phyloP scores from a whole-genome alignment of 306 rosid species.

The Quercus variabilis region DNA sequence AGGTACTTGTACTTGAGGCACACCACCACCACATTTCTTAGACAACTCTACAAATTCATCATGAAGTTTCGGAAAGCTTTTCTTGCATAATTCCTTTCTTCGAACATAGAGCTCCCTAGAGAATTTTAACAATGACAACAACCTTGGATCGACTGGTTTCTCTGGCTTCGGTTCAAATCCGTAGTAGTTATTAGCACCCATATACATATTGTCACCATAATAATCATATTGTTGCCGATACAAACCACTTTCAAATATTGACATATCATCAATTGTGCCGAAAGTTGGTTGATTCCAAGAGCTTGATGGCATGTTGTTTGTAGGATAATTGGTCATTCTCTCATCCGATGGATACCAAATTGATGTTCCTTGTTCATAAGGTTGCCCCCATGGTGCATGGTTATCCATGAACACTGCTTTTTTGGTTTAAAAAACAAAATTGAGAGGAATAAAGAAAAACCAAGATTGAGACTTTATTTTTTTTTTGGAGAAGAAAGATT shows the following conservation, averaged over 20 bases:
- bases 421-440: too few relatives aligned
- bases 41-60: slow-evolving; percentile 22
- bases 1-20: background rate
- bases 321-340: background rate
- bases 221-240: slow-evolving; percentile 6
- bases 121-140: slow-evolving; percentile 33
- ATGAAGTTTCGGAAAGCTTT: slow-evolving; percentile 21
- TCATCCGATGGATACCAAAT: background rate
- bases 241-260: slow-evolving; percentile 21
- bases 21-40: slow-evolving; percentile 5
- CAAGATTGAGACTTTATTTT: background rate
- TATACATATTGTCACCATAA: background rate
- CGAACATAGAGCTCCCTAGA: slow-evolving; percentile 37
- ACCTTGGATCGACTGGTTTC: slow-evolving; percentile 27
- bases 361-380: background rate
- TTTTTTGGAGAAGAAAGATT: background rate
- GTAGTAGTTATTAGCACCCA: slow-evolving; percentile 16
- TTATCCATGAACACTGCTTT: background rate
- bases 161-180: slow-evolving; percentile 17
- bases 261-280: slow-evolving; percentile 21
- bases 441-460: too few relatives aligned
- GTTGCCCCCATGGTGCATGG: background rate
- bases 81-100: slow-evolving; percentile 24
- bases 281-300: background rate
- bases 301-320: background rate